Conservation (phyloP, 2,329 filamentous ascomycete genomes). For the Phyllosticta citrichinensis region DNA sequence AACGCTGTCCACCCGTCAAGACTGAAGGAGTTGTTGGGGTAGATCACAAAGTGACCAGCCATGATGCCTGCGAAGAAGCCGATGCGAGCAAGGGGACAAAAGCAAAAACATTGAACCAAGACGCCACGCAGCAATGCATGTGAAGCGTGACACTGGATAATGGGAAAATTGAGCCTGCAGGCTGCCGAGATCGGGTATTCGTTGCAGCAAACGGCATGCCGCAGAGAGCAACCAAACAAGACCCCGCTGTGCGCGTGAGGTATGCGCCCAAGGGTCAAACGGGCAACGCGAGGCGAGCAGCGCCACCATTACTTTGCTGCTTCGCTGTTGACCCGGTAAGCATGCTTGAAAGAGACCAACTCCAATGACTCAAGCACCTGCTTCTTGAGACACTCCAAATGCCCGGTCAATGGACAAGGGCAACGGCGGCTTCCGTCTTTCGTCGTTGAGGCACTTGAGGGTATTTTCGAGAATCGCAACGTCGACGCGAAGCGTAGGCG, state of each 20-base stretch:
- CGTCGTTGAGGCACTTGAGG: slow-evolving; percentile 9
- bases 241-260: neutral
- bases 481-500: slow-evolving; percentile 65
- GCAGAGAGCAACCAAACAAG: slow-evolving; percentile 7
- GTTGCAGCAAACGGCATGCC: slow-evolving; percentile 10
- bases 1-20: neutral
- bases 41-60: neutral
- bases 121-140: slow-evolving; percentile 10
- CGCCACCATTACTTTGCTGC: slow-evolving; percentile 1
- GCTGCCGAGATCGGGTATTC: slow-evolving; percentile 8
- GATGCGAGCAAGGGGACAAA: neutral
- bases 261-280: slow-evolving; percentile 5
- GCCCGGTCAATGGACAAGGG: neutral
- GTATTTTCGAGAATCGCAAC: slow-evolving; percentile 56
- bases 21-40: neutral
- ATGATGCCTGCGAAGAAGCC: slow-evolving; percentile 1
- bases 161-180: slow-evolving; percentile 2
- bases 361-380: neutral
- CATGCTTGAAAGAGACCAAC: neutral
- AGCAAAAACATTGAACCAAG: slow-evolving; percentile 7
- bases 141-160: slow-evolving; percentile 2
- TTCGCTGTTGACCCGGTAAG: neutral
- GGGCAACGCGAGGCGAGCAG: slow-evolving; percentile 9
- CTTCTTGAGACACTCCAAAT: neutral
- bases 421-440: slow-evolving; percentile 3